Percentiles rank a stretch among this genome's conserved stretches.
phyloP scores from a whole-genome alignment of 495 filamentous ascomycete species.

The Neurospora intermedia region DNA sequence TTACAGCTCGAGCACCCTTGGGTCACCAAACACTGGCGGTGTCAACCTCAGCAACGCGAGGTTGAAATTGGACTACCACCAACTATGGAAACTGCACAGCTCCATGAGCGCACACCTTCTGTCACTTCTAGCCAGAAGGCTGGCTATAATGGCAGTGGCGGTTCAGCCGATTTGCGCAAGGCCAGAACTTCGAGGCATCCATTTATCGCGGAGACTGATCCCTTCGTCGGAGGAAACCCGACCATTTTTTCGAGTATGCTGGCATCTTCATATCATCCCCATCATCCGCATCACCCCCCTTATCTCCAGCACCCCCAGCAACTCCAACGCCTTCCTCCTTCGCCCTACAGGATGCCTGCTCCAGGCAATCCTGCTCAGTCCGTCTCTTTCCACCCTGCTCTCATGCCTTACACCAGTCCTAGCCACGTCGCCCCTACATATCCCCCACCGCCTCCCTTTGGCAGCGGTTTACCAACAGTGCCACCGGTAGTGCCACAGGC shows the following conservation, averaged over 20 bases:
- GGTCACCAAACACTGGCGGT: background rate
- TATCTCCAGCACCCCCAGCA: too few relatives aligned
- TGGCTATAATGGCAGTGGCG: background rate
- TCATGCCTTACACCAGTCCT: background rate
- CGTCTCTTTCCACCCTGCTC: background rate
- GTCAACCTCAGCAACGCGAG: background rate
- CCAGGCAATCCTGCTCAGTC: background rate
- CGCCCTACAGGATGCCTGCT: background rate
- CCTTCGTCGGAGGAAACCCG: background rate
- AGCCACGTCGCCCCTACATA: background rate
- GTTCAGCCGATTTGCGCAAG: background rate
- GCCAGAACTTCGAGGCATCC: background rate
- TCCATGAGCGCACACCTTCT: background rate
- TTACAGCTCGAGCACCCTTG: background rate
- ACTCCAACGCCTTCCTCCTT: background rate
- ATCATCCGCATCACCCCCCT: background rate
- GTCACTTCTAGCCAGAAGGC: background rate
- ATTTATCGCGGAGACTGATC: background rate
- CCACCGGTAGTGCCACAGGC: background rate
- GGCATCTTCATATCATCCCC: background rate
- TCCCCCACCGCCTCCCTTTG: background rate
- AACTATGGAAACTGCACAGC: background rate
- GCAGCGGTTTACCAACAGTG: background rate
- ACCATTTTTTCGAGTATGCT: background rate
- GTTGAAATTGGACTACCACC: background rate